These are phyloP conservation scores for Ascochyta lentis DNA, from an alignment of 2,329 filamentous ascomycete genomes.

Conservation along the genomic window DNA sequence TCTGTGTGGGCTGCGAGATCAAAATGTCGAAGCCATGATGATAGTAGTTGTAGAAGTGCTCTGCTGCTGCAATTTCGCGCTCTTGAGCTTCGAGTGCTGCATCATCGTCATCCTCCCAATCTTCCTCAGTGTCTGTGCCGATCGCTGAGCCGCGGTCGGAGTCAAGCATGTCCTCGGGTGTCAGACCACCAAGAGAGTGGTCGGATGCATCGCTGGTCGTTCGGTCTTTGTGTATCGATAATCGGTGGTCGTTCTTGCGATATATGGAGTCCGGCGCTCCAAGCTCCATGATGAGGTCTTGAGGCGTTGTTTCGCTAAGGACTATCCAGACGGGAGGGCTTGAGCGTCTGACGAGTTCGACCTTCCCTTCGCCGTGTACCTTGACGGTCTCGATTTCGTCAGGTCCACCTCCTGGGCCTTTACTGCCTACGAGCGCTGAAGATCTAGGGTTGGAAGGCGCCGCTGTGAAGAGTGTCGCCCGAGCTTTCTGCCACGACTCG, in stretches of 20 bases:
- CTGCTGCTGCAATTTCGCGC: conserved; percentile 65
- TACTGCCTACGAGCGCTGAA: conserved; percentile 67
- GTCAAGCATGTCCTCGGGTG: conserved; percentile 39
- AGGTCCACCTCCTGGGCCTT: conserved; percentile 78
- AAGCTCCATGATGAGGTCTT: conserved; percentile 88
- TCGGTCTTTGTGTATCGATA: conserved; percentile 75
- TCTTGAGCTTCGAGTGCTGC: conserved; percentile 65
- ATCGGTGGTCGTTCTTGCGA: conserved; percentile 84
- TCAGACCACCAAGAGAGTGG: conserved; percentile 36
- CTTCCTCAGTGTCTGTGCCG: conserved; percentile 51
- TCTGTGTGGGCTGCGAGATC: conserved; percentile 73
- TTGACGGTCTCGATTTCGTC: conserved; percentile 85
- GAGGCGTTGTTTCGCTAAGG: conserved; percentile 86
- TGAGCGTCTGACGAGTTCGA: conserved; percentile 79
- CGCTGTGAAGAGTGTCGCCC: conserved; percentile 77
- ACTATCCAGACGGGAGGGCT: conserved; percentile 72
- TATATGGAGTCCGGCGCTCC: conserved; percentile 95
- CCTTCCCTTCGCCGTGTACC: conserved; percentile 76
- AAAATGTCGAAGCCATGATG: conserved; percentile 93
- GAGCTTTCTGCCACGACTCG: conserved; percentile 85
- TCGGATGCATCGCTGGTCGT: conserved; percentile 47
- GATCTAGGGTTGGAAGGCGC: conserved; percentile 76
- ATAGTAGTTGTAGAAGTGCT: conserved; percentile 95
- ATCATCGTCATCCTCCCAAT: conserved; percentile 54
- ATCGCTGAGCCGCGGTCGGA: conserved; percentile 44